Evolutionary conservation across 192 early-diverging fungal genomes (phyloP).

Genomic region (Coemansia sp.): DNA sequence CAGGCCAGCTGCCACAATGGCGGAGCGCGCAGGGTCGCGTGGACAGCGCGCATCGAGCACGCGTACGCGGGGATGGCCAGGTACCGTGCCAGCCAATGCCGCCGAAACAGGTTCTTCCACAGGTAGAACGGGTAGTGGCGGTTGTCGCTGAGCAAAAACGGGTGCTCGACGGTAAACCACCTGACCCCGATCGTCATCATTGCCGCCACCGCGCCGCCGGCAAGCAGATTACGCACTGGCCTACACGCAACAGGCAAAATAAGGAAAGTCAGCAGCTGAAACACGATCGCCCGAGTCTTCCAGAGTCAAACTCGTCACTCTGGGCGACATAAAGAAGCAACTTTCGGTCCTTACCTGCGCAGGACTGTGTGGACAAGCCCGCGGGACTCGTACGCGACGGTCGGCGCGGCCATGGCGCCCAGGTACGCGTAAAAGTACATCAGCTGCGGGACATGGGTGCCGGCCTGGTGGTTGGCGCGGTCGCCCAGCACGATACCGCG

Average conservation of each 20-base stretch:
- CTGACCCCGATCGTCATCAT: slow-evolving; percentile 46
- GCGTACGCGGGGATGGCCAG: slow-evolving; percentile 64
- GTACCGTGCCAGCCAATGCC: slow-evolving; percentile 56
- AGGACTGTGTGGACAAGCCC: background rate
- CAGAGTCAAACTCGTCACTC: too few relatives aligned
- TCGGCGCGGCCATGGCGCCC: slow-evolving; percentile 49
- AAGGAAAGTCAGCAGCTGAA: slow-evolving; percentile 10
- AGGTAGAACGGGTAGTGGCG: slow-evolving; percentile 95
- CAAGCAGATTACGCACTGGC: slow-evolving; percentile 2
- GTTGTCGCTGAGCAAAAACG: slow-evolving; percentile 92
- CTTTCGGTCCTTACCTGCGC: background rate
- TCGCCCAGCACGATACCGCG: slow-evolving; percentile 88
- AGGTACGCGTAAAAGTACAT: slow-evolving; percentile 77
- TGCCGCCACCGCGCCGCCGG: background rate
- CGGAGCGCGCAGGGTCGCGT: slow-evolving; percentile 35
- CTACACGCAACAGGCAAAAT: slow-evolving; percentile 4
- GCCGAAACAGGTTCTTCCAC: slow-evolving; percentile 75
- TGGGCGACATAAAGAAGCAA: too few relatives aligned
- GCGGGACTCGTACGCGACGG: slow-evolving; percentile 13
- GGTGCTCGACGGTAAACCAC: slow-evolving; percentile 75
- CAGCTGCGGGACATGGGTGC: slow-evolving; percentile 76
- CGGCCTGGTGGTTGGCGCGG: slow-evolving; percentile 74
- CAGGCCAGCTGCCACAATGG: slow-evolving; percentile 58
- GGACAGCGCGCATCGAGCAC: slow-evolving; percentile 36
- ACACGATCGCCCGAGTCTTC: too few relatives aligned